phyloP scores from a whole-genome alignment of 495 filamentous ascomycete genomes.

The Penicillium paradoxum region DNA sequence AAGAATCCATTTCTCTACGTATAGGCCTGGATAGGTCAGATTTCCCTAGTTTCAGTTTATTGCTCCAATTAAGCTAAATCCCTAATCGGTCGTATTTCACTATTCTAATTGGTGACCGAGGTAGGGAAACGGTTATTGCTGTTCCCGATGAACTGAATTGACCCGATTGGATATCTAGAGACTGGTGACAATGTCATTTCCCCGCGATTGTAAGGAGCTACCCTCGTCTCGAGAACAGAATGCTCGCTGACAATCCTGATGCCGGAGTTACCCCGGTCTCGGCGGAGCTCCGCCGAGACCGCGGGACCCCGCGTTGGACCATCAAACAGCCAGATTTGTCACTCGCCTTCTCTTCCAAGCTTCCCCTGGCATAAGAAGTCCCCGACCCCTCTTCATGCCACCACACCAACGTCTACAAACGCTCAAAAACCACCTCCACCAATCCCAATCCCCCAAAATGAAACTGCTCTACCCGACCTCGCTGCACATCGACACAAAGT shows the following conservation, averaged over 20 bases:
- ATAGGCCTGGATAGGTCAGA: too few relatives aligned
- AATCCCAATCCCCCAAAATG: constrained; percentile 28
- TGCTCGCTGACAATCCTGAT: background rate
- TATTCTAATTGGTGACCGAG: too few relatives aligned
- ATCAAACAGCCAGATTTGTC: background rate
- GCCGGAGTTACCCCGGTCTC: constrained; percentile 1
- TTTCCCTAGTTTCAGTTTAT: too few relatives aligned
- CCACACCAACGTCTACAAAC: background rate
- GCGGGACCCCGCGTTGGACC: constrained; percentile 1
- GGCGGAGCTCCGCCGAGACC: constrained; percentile 2
- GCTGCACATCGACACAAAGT: constrained; percentile 43
- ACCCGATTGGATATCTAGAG: too few relatives aligned
- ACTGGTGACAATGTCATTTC: too few relatives aligned
- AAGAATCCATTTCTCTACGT: too few relatives aligned
- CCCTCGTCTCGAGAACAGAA: background rate
- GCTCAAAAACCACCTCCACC: background rate
- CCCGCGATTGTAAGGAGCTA: background rate
- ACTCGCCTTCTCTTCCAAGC: background rate
- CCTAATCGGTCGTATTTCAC: too few relatives aligned
- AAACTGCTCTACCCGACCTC: constrained; percentile 61
- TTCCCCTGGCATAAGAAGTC: background rate
- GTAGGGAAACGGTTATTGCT: too few relatives aligned
- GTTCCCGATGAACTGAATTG: too few relatives aligned
- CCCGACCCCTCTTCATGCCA: constrained; percentile 1
- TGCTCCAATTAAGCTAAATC: too few relatives aligned